These are phyloP conservation scores for Pleurotus salmoneostramineus DNA, from an alignment of 768 basidiomycete genomes.

Conservation along the genomic window DNA sequence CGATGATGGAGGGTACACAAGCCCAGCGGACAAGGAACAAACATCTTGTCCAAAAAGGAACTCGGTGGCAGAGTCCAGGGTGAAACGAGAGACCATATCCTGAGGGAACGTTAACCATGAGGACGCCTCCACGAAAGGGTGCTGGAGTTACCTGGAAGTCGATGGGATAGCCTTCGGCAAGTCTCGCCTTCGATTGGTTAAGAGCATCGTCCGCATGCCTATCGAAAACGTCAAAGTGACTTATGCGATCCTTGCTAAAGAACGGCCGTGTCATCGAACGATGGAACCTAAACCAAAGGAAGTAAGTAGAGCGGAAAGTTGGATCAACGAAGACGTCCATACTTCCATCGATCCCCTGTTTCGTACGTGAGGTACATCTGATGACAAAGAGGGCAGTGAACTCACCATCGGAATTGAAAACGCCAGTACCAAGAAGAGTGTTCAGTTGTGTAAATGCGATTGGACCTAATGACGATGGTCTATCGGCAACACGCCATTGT, in stretches of 20 bases:
- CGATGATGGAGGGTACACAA: constrained; percentile 44
- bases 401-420: constrained; percentile 59
- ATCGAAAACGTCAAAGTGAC: constrained; percentile 61
- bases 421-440: constrained; percentile 47
- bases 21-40: constrained; percentile 40
- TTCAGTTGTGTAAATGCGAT: constrained; percentile 20
- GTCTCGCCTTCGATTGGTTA: constrained; percentile 35
- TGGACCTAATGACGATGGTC: constrained; percentile 15
- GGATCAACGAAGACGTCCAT: constrained; percentile 11
- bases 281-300: background rate
- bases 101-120: constrained; percentile 10
- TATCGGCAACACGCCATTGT: background rate
- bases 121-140: background rate
- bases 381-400: background rate
- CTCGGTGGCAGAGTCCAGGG: constrained; percentile 60
- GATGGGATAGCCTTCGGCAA: constrained; percentile 42
- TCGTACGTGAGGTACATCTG: background rate
- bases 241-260: constrained; percentile 58
- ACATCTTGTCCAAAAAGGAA: constrained; percentile 57
- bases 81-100: constrained; percentile 48
- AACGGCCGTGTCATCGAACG: constrained; percentile 68
- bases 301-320: background rate
- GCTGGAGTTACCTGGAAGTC: constrained; percentile 49
- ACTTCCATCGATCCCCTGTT: constrained; percentile 72
- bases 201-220: constrained; percentile 48